Percentiles rank a stretch among this genome's conserved stretches.
Evolutionary conservation across 441 rosid species (phyloP).

Genomic region (Erodium trifolium): DNA sequence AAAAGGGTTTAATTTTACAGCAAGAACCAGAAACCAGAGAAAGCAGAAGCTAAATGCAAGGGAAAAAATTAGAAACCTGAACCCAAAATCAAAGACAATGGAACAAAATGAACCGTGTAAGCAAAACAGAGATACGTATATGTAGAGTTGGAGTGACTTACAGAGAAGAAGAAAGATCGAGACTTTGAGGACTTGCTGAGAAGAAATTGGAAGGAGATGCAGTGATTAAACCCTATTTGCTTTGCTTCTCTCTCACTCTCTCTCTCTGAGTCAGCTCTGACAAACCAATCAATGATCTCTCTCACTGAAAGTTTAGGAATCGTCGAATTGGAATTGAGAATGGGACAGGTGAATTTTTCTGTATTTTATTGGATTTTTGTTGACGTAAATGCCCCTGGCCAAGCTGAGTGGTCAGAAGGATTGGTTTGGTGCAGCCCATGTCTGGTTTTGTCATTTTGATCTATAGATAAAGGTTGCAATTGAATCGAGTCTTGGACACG

Average conservation of each 20-base stretch:
- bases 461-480: background rate
- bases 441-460: background rate
- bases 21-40: background rate
- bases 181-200: background rate
- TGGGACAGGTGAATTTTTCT: background rate
- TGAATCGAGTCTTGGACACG: too few species aligned
- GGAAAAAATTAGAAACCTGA: background rate
- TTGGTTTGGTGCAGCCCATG: background rate
- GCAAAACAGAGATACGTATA: background rate
- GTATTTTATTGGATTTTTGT: background rate
- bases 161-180: background rate
- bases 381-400: background rate
- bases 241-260: background rate
- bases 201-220: background rate
- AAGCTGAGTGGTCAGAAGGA: background rate
- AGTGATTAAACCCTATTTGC: slow-evolving; percentile 1
- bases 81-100: background rate
- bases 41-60: background rate
- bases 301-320: background rate
- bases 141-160: background rate
- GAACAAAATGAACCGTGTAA: background rate
- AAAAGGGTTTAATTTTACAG: background rate
- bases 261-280: slow-evolving; percentile 2
- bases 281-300: background rate
- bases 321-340: background rate